These are phyloP conservation scores for Tricholoma bakamatsutake DNA, from an alignment of 768 basidiomycete genomes.

Conservation along the genomic window DNA sequence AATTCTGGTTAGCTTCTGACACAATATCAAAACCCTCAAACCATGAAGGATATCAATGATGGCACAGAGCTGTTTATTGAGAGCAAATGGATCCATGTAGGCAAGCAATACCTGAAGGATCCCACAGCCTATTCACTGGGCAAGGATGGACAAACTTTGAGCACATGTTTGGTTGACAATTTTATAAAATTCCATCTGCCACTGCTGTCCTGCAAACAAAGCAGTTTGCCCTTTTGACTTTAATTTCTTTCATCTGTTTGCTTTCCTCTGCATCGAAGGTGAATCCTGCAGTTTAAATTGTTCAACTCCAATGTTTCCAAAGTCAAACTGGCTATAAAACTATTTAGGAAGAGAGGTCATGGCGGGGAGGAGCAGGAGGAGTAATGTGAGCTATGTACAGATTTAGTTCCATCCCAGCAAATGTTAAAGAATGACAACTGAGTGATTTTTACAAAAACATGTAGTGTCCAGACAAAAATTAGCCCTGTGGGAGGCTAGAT, in stretches of 20 bases:
- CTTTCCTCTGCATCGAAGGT: not conserved
- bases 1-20: too few species aligned
- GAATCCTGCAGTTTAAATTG: not conserved
- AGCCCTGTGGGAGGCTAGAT: not conserved
- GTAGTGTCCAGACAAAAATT: not conserved
- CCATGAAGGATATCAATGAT: too few species aligned
- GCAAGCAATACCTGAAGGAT: too few species aligned
- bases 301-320: too few species aligned
- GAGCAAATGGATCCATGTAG: too few species aligned
- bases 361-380: too few species aligned
- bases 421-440: not conserved
- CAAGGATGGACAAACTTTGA: too few species aligned
- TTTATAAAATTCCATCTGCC: not conserved
- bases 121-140: too few species aligned
- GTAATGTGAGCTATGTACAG: not conserved
- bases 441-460: not conserved
- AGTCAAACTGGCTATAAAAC: not conserved
- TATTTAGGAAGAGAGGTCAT: not conserved
- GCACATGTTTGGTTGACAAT: not conserved
- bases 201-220: not conserved
- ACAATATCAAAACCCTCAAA: too few species aligned
- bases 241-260: not conserved
- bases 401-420: not conserved
- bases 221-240: not conserved
- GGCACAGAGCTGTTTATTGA: too few species aligned